Percentiles rank a stretch among this genome's conserved stretches.
These are phyloP conservation scores for Agrocybe pediades DNA, from an alignment of 768 basidiomycete genomes.

Conservation along the genomic window DNA sequence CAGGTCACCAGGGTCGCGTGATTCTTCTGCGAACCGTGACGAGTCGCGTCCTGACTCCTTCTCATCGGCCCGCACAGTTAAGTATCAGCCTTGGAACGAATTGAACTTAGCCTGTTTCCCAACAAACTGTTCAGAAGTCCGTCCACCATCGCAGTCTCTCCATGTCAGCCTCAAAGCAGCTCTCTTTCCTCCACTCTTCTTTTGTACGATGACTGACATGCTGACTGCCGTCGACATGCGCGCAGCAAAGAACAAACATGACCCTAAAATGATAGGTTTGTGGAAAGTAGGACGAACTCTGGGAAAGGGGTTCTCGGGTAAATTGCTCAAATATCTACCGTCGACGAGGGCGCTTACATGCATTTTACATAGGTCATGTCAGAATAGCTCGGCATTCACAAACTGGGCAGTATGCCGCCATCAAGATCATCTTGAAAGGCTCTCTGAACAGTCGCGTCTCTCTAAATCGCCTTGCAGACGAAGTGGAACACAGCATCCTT, in stretches of 20 bases:
- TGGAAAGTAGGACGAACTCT: slow-evolving; percentile 89
- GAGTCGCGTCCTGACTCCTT: no score
- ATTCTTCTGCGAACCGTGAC: no score
- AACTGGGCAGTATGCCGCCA: slow-evolving; percentile 87
- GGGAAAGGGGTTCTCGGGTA: slow-evolving; percentile 80
- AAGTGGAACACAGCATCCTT: slow-evolving; percentile 75
- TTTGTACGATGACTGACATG: slow-evolving; percentile 28
- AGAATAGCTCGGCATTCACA: slow-evolving; percentile 86
- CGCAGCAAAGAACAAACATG: slow-evolving; percentile 26
- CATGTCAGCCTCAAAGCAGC: slow-evolving; percentile 25
- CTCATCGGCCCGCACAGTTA: neutral
- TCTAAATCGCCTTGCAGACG: slow-evolving; percentile 67
- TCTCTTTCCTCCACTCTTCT: slow-evolving; percentile 11
- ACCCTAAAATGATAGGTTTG: slow-evolving; percentile 71
- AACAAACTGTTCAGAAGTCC: neutral
- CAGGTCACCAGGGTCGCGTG: no score
- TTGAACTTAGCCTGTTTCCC: neutral
- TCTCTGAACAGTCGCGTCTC: slow-evolving; percentile 68
- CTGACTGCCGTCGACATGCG: slow-evolving; percentile 21
- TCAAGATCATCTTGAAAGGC: slow-evolving; percentile 91
- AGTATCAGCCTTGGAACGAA: neutral
- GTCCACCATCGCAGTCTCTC: neutral
- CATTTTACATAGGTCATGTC: slow-evolving; percentile 68
- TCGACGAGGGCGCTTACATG: neutral
- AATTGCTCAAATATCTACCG: no score